Conservation (phyloP, 495 filamentous ascomycete genomes). For the Neurospora sp. region DNA sequence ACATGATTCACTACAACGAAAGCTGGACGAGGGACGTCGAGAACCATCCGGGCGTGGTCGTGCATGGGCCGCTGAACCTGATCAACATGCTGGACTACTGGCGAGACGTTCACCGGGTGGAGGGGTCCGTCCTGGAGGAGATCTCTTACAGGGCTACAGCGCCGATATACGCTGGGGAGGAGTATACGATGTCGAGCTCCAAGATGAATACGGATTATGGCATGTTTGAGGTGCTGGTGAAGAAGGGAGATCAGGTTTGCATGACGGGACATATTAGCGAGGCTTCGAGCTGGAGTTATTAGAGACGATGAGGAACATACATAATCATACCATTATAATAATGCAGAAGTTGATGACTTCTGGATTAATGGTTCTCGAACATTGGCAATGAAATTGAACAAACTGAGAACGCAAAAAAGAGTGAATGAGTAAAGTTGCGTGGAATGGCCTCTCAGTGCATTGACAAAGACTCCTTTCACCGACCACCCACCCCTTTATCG, state of each 20-base stretch:
- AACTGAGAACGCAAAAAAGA: too few species aligned
- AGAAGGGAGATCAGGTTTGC: neutral
- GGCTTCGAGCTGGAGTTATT: neutral
- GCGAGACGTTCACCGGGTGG: slow-evolving; percentile 35
- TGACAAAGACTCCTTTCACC: too few species aligned
- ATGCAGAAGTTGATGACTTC: too few species aligned
- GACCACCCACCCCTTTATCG: too few species aligned
- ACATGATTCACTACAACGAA: slow-evolving; percentile 61
- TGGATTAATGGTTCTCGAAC: neutral
- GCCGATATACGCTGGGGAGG: slow-evolving; percentile 51
- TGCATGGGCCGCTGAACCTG: slow-evolving; percentile 55
- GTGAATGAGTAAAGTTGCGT: neutral
- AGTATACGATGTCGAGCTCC: slow-evolving; percentile 23
- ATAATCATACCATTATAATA: neutral
- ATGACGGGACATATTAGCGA: neutral
- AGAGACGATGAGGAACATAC: too few species aligned
- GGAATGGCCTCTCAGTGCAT: neutral
- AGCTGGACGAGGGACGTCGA: slow-evolving; percentile 50
- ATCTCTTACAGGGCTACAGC: slow-evolving; percentile 47
- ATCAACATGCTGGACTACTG: slow-evolving; percentile 55
- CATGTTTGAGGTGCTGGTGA: neutral
- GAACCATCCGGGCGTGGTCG: slow-evolving; percentile 48
- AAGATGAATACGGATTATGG: neutral
- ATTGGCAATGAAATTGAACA: neutral
- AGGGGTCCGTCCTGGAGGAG: slow-evolving; percentile 7